Base-by-base conservation (phyloP, 805 yeast genomes). In the Candida caryicola region DNA sequence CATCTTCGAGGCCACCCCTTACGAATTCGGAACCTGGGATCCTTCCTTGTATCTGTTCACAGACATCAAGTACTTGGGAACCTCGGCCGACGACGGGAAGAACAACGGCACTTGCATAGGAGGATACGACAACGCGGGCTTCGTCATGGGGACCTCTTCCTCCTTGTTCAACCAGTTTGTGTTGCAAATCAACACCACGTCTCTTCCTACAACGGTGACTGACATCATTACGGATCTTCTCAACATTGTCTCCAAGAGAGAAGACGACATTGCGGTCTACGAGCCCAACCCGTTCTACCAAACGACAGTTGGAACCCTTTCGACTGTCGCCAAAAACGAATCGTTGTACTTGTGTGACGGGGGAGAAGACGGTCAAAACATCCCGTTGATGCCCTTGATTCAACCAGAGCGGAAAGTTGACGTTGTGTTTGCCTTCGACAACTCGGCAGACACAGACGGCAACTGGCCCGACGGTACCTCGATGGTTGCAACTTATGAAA, bases 311-410 rank as follows among this genome's bases (percentile, higher is more conserved):
- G 59, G 51, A 3, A 29, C 52, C 6, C 53, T 64, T 10, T 54
- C 59, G 1, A 41, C 68, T 14, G 67, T 81, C 37, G 58, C 61
- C 16, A 42, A 60, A 3, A 57, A 71, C 33, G 66, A 66, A 4
- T 57, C 69, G 17, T 64, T 84, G 30, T 73, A 65, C 50, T 66
- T 85, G 42, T 87, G 77, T 21, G 95, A 85, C 54, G 95, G 95
- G 30, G 95, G 93, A 23, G 87, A 81, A 56, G 91, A 85, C 55
- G 39, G 71, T 6, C 88, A 83, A 57, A 83, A 83, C 51, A 68
- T 85, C 13, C 93, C 95, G 0, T 57, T 82, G 27, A 63, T 73
- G 21, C 86, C 91, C 2, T 66, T 85, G 35, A 51, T 83, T 18
- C 83, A 81, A 47, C 76, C 77, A 4, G 74, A 75, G 31, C 68